A percentile compares a stretch with the other conserved stretches of the same genome.
phyloP scores from a whole-genome alignment of 176 grass and related monocot genomes.

The Aegilops tauschii region DNA sequence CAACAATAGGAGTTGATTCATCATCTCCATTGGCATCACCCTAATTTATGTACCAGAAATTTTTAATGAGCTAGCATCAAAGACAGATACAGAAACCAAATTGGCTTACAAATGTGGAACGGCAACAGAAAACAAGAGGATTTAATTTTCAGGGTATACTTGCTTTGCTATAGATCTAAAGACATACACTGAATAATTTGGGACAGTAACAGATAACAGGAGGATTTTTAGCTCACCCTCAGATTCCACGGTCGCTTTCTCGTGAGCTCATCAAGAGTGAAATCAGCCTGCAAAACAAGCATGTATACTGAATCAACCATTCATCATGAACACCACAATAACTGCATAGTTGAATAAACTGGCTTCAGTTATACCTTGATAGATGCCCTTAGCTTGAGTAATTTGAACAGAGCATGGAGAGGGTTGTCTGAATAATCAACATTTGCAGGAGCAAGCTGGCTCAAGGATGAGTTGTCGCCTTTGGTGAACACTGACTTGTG shows the following conservation, averaged over 20 bases:
- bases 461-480: slow-evolving; percentile 41
- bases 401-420: slow-evolving; percentile 48
- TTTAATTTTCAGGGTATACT: neutral
- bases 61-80: neutral
- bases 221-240: slow-evolving; percentile 43
- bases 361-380: slow-evolving; percentile 43
- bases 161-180: neutral
- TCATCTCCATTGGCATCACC: slow-evolving; percentile 38
- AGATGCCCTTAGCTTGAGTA: slow-evolving; percentile 59
- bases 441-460: slow-evolving; percentile 26
- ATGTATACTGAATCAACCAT: neutral
- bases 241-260: slow-evolving; percentile 56
- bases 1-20: slow-evolving; percentile 40
- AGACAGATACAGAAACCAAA: neutral
- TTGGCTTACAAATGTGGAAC: no score
- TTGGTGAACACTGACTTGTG: slow-evolving; percentile 67
- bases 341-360: neutral
- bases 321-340: neutral
- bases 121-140: neutral
- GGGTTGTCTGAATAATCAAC: slow-evolving; percentile 52
- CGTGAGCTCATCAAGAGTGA: slow-evolving; percentile 67
- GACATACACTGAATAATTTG: neutral
- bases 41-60: slow-evolving; percentile 31
- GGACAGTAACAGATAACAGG: neutral
- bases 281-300: slow-evolving; percentile 55